These are phyloP conservation scores for Afroboletus lepidellus DNA, from an alignment of 1,284 basidiomycete species.

Conservation along the genomic window DNA sequence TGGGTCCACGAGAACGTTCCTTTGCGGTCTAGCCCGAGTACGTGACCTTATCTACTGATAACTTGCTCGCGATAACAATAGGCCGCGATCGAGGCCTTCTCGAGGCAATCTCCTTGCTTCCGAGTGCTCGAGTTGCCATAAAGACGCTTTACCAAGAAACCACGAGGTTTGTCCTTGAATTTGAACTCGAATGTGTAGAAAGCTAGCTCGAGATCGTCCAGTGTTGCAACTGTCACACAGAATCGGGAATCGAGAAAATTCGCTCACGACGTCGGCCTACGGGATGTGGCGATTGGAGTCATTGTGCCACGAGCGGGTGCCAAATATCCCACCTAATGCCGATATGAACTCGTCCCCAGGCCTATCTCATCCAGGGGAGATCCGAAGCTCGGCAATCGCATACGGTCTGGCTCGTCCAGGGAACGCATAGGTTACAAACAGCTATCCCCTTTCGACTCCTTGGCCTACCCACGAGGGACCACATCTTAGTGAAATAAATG, in stretches of 20 bases:
- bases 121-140: background rate
- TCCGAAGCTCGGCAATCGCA: too few species aligned
- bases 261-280: too few species aligned
- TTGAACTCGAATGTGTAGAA: background rate
- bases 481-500: background rate
- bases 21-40: too few species aligned
- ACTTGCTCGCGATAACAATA: background rate
- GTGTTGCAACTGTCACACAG: background rate
- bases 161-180: background rate
- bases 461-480: background rate
- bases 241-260: too few species aligned
- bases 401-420: background rate
- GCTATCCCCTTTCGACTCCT: background rate
- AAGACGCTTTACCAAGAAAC: background rate
- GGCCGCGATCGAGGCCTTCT: background rate
- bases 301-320: too few species aligned
- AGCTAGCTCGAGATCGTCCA: background rate
- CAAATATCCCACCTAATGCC: too few species aligned
- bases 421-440: background rate
- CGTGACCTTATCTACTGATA: too few species aligned
- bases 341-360: too few species aligned
- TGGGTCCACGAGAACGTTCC: too few species aligned
- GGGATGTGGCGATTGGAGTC: background rate
- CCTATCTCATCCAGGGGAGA: too few species aligned
- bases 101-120: background rate